Conservation (phyloP, 345 rosid genomes). For the Acer negundo region DNA sequence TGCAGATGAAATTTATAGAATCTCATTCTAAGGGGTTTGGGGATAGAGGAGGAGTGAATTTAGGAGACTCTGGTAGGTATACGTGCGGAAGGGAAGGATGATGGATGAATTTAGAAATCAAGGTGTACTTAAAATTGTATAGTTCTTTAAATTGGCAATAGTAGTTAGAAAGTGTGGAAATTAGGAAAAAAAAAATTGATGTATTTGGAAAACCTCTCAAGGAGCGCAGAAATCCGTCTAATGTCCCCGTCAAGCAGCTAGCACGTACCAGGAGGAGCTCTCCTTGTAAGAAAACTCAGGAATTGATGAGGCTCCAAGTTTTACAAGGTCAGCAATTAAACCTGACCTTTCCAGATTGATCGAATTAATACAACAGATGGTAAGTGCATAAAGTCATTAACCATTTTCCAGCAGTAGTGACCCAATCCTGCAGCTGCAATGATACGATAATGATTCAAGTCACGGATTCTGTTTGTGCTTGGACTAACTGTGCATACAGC, state of each 20-base stretch:
- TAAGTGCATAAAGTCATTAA: background rate
- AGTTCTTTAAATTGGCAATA: background rate
- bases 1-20: too few species aligned
- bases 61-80: too few species aligned
- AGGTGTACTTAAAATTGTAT: background rate
- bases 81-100: background rate
- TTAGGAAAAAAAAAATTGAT: too few species aligned
- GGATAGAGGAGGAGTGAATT: too few species aligned
- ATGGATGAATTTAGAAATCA: background rate
- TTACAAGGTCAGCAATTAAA: background rate
- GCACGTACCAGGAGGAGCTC: background rate
- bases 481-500: conserved; percentile 32
- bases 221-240: background rate
- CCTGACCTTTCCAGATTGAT: background rate
- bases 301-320: background rate
- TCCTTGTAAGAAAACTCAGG: background rate
- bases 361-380: background rate
- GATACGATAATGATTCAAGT: conserved; percentile 17
- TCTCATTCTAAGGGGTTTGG: too few species aligned
- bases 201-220: background rate
- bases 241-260: background rate
- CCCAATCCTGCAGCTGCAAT: background rate
- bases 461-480: conserved; percentile 29
- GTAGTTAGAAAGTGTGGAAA: background rate
- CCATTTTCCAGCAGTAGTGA: background rate